These are phyloP conservation scores for Nicotiana knightiana DNA, from an alignment of 257 asterid genomes.

Conservation along the genomic window DNA sequence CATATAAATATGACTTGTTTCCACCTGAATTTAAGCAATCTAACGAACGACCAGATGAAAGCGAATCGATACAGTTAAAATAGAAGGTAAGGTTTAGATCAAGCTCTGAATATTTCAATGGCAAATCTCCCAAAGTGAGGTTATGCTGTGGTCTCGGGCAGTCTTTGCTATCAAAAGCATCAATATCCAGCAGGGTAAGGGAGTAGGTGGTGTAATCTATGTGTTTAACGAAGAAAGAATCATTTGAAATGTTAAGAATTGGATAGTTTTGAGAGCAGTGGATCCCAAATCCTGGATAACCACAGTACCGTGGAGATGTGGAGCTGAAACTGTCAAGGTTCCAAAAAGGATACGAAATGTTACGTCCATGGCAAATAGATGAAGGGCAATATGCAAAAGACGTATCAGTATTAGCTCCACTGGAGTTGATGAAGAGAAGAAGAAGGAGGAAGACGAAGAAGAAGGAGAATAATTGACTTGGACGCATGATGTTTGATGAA, in stretches of 20 bases:
- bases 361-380: neutral
- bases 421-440: neutral
- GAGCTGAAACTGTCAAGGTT: neutral
- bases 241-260: neutral
- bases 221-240: neutral
- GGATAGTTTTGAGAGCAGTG: neutral
- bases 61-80: neutral
- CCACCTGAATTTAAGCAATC: neutral
- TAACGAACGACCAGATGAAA: neutral
- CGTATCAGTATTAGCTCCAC: neutral
- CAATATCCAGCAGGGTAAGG: neutral
- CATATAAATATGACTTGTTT: neutral
- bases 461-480: neutral
- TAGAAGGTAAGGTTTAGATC: neutral
- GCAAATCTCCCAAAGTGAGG: neutral
- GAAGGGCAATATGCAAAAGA: neutral
- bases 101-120: neutral
- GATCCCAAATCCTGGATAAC: neutral
- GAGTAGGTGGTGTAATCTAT: neutral
- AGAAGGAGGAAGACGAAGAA: neutral
- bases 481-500: neutral
- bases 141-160: neutral
- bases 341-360: slow-evolving; percentile 3
- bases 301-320: neutral
- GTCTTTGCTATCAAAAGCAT: neutral